These are phyloP conservation scores for Aspergillus diversus DNA, from an alignment of 495 filamentous ascomycete genomes.

Conservation along the genomic window DNA sequence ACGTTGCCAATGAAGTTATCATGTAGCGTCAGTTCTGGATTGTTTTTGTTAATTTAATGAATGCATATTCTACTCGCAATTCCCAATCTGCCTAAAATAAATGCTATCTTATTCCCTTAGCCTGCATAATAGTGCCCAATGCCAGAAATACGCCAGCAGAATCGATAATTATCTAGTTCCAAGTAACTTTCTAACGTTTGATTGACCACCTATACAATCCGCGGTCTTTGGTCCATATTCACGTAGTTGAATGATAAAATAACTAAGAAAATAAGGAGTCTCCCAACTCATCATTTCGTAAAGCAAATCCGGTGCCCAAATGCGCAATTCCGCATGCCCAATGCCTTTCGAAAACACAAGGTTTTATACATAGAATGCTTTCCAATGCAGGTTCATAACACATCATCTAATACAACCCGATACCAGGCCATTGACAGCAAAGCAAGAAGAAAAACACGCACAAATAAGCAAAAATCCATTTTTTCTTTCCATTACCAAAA, in stretches of 20 bases:
- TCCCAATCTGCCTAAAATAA: slow-evolving; percentile 6
- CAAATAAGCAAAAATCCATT: slow-evolving; percentile 6
- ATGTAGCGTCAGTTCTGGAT: slow-evolving; percentile 62
- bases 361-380: slow-evolving; percentile 3
- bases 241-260: background rate
- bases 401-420: slow-evolving; percentile 23
- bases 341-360: background rate
- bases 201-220: too few relatives aligned
- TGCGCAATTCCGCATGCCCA: background rate
- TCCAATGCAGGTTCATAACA: slow-evolving; percentile 22
- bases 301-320: background rate
- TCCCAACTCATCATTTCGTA: background rate
- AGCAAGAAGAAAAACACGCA: background rate
- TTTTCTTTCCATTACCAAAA: slow-evolving; percentile 15
- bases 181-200: too few relatives aligned
- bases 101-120: background rate
- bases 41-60: slow-evolving; percentile 1
- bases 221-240: background rate
- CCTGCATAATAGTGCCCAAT: too few relatives aligned
- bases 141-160: too few relatives aligned
- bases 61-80: background rate
- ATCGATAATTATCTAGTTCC: too few relatives aligned
- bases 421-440: background rate
- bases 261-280: background rate
- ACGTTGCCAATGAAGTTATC: slow-evolving; percentile 93